Conservation (phyloP, 1,284 basidiomycete species). For the Apiotrichum veenhuisii region DNA sequence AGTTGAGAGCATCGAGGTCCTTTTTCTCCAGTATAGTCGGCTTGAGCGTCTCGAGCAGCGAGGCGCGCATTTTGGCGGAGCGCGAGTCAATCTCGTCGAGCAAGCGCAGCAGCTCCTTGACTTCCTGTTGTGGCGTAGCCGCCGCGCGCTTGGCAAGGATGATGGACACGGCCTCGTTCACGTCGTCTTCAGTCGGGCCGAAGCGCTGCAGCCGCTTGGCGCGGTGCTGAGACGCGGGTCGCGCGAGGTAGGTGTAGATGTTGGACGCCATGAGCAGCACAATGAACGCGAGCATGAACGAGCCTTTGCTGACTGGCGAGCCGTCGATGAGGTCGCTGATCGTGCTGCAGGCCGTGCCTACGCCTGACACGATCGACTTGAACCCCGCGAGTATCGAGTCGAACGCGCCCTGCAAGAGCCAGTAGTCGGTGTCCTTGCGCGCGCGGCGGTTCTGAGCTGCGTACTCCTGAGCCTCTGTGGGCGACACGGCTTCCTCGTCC, state of each 20-base stretch:
- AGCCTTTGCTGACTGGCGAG: slow-evolving; percentile 45
- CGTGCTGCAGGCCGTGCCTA: slow-evolving; percentile 55
- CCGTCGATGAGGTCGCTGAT: slow-evolving; percentile 68
- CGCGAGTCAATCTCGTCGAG: slow-evolving; percentile 36
- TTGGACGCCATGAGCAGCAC: slow-evolving; percentile 70
- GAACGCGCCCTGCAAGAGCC: slow-evolving; percentile 75
- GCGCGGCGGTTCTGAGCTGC: slow-evolving; percentile 28
- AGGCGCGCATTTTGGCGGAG: slow-evolving; percentile 6
- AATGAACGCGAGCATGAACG: slow-evolving; percentile 69
- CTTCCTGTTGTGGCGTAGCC: slow-evolving; percentile 25
- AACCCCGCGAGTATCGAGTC: slow-evolving; percentile 72
- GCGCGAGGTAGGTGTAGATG: slow-evolving; percentile 43
- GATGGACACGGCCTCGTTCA: slow-evolving; percentile 30
- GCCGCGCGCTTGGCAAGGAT: slow-evolving; percentile 22
- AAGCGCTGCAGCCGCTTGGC: slow-evolving; percentile 17
- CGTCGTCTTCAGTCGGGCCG: slow-evolving; percentile 24
- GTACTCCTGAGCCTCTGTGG: slow-evolving; percentile 44
- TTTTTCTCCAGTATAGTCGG: no score
- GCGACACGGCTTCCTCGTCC: neutral
- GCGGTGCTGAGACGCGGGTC: slow-evolving; percentile 20
- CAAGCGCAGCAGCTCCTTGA: slow-evolving; percentile 27
- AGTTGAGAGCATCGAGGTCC: no score
- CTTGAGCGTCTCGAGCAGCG: neutral
- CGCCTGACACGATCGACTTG: slow-evolving; percentile 62
- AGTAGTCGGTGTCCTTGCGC: slow-evolving; percentile 46